Evolutionary conservation across 169 alveolate genomes (phyloP).

Genomic region (Plasmodium vinckei): DNA sequence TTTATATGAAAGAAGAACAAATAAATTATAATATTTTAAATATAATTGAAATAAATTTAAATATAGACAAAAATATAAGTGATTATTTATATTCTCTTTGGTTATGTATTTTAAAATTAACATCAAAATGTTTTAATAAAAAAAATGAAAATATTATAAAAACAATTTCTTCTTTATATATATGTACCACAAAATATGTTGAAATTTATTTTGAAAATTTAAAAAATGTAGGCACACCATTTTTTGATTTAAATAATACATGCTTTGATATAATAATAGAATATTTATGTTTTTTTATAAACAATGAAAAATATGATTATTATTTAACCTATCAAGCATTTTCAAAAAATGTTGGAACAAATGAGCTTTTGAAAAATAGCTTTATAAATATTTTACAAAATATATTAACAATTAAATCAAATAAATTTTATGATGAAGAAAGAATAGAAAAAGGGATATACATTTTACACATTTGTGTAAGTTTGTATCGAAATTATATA

Average conservation of each 20-base stretch:
- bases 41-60: conserved; percentile 29
- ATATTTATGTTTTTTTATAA: conserved; percentile 54
- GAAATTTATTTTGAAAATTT: conserved; percentile 29
- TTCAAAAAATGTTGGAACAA: conserved; percentile 13
- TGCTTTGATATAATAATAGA: conserved; percentile 68
- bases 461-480: conserved; percentile 37
- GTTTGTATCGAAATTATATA: conserved; percentile 36
- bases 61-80: conserved; percentile 47
- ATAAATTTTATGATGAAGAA: conserved; percentile 10
- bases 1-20: neutral
- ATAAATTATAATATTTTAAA: neutral
- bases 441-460: conserved; percentile 57
- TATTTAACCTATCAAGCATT: conserved; percentile 48
- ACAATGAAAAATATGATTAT: conserved; percentile 26
- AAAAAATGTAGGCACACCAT: neutral
- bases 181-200: conserved; percentile 9
- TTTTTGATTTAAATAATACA: conserved; percentile 17
- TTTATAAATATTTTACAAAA: conserved; percentile 16
- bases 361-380: conserved; percentile 21
- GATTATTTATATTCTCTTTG: conserved; percentile 64
- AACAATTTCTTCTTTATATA: conserved; percentile 49
- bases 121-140: conserved; percentile 9
- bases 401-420: conserved; percentile 12
- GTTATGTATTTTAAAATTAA: conserved; percentile 41
- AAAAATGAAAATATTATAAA: conserved; percentile 46